Conservation (phyloP, 2,329 filamentous ascomycete genomes). For the Aspergillus latus region DNA sequence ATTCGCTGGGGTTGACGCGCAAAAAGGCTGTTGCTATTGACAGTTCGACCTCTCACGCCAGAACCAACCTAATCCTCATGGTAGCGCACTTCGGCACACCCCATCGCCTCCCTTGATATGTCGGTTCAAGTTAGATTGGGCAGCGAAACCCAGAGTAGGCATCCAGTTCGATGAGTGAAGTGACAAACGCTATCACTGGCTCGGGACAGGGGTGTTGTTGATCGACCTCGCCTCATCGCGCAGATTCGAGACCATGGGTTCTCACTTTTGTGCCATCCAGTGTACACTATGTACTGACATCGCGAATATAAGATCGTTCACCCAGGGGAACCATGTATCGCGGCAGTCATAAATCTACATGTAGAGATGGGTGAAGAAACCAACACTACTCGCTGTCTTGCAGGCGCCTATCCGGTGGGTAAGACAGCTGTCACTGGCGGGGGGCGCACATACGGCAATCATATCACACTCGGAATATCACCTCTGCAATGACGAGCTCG, state of each 20-base stretch:
- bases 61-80: slow-evolving; percentile 15
- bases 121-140: slow-evolving; percentile 32
- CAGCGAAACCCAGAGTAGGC: slow-evolving; percentile 28
- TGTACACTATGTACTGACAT: slow-evolving; percentile 4
- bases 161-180: slow-evolving; percentile 16
- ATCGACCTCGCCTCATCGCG: slow-evolving; percentile 8
- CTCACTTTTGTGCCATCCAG: slow-evolving; percentile 6
- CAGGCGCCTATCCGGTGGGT: slow-evolving; percentile 20
- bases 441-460: slow-evolving; percentile 16
- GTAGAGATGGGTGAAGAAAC: slow-evolving; percentile 12
- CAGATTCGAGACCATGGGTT: slow-evolving; percentile 11
- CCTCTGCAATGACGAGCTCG: slow-evolving; percentile 22
- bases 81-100: slow-evolving; percentile 21
- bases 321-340: slow-evolving; percentile 12
- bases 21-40: slow-evolving; percentile 21
- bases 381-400: slow-evolving; percentile 15
- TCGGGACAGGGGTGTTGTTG: background rate
- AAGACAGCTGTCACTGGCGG: slow-evolving; percentile 21
- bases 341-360: slow-evolving; percentile 8
- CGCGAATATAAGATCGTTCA: slow-evolving; percentile 8
- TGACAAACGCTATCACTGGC: background rate
- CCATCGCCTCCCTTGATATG: slow-evolving; percentile 15
- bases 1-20: slow-evolving; percentile 18
- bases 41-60: slow-evolving; percentile 33
- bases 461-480: slow-evolving; percentile 16